These are phyloP conservation scores for Cyclotella baltica DNA, from an alignment of 108 stramenopile genomes.

Conservation along the genomic window DNA sequence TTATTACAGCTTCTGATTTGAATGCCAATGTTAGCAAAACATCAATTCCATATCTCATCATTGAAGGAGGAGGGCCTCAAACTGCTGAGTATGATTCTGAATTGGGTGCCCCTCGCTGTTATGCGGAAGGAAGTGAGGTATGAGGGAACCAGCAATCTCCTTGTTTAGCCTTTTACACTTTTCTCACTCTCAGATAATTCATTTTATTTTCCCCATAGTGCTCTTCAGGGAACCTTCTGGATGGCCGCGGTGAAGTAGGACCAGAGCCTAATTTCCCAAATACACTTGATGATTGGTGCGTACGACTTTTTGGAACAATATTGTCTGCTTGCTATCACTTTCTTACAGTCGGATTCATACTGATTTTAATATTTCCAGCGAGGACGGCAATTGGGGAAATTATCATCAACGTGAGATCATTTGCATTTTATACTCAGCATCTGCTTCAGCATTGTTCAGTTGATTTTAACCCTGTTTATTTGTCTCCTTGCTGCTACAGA, in stretches of 20 bases:
- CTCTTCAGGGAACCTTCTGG: neutral
- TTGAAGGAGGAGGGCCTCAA: conserved; percentile 8
- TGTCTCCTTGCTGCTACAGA: neutral
- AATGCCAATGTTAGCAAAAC: neutral
- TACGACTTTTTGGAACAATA: too few species aligned
- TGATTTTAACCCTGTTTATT: too few species aligned
- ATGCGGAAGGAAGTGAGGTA: neutral
- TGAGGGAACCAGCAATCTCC: too few species aligned
- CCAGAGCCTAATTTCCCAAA: conserved; percentile 3
- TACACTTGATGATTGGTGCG: conserved; percentile 4
- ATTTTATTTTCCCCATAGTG: conserved; percentile 1
- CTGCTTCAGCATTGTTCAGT: neutral
- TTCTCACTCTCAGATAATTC: too few species aligned
- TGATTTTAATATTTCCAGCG: too few species aligned
- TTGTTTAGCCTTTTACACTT: too few species aligned
- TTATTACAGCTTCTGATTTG: neutral
- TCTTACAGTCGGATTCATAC: too few species aligned
- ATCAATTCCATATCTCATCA: neutral
- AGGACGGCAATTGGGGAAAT: conserved; percentile 2
- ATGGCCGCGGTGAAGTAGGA: neutral
- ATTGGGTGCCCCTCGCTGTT: conserved; percentile 1
- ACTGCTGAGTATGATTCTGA: conserved; percentile 13
- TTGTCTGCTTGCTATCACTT: too few species aligned
- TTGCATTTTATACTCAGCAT: neutral
- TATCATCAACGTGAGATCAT: conserved; percentile 8